Conservation (phyloP, 179 eudicot species). For the Silene vulgaris region DNA sequence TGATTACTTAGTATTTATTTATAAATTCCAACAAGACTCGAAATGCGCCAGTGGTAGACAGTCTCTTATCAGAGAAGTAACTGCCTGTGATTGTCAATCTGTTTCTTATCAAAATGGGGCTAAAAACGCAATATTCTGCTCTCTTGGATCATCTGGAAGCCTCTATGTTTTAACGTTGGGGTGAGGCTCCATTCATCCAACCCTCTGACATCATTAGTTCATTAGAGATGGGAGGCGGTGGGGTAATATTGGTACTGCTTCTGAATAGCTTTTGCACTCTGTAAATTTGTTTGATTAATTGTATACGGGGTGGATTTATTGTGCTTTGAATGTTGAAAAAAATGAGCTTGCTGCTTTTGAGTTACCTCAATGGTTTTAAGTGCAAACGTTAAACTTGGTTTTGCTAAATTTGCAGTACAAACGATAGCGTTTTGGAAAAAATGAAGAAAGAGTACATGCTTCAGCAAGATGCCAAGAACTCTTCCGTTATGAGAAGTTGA, state of each 20-base stretch:
- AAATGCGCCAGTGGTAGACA: neutral
- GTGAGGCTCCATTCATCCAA: too few species aligned
- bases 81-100: neutral
- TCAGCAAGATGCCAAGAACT: constrained; percentile 49
- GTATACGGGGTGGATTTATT: too few species aligned
- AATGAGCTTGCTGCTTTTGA: neutral
- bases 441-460: constrained; percentile 71
- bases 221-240: too few species aligned
- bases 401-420: constrained; percentile 51
- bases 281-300: neutral
- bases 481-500: constrained; percentile 16
- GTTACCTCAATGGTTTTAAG: neutral
- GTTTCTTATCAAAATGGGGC: neutral
- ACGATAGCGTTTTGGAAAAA: constrained; percentile 72
- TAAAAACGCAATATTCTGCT: neutral
- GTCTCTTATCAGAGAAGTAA: neutral
- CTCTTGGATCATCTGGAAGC: neutral
- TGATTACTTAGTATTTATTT: neutral
- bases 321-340: neutral
- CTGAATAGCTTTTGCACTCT: too few species aligned
- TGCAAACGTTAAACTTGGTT: neutral
- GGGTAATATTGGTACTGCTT: too few species aligned
- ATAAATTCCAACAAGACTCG: neutral
- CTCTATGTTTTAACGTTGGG: too few species aligned
- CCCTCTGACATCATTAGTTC: too few species aligned